These are phyloP conservation scores for Vanilla planifolia DNA, from an alignment of 106 monocot species.

Conservation along the genomic window DNA sequence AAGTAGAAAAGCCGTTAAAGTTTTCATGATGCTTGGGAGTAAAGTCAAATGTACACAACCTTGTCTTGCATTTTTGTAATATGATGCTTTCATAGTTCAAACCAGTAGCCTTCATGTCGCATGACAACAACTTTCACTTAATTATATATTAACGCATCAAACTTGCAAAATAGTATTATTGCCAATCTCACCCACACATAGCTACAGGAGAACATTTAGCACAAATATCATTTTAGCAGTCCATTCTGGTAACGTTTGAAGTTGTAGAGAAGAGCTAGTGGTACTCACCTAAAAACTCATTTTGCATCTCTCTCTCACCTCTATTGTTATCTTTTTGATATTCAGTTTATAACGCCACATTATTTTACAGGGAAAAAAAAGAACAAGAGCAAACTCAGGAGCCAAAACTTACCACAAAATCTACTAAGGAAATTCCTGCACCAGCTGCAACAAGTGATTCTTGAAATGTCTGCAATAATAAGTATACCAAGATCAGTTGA, in stretches of 20 bases:
- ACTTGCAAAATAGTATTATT: too few relatives aligned
- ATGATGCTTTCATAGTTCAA: too few relatives aligned
- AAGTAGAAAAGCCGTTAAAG: too few relatives aligned
- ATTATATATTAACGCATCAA: too few relatives aligned
- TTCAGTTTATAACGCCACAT: neutral
- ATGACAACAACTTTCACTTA: too few relatives aligned
- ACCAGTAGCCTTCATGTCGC: too few relatives aligned
- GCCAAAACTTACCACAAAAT: constrained; percentile 59
- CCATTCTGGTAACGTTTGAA: neutral
- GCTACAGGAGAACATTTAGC: too few relatives aligned
- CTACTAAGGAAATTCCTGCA: constrained; percentile 79
- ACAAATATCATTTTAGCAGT: too few relatives aligned
- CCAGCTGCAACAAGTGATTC: constrained; percentile 89
- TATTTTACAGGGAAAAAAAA: neutral
- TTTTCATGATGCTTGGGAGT: too few relatives aligned
- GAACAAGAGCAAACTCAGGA: neutral
- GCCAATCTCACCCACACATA: too few relatives aligned
- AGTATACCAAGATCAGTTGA: constrained; percentile 7
- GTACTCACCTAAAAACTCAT: neutral
- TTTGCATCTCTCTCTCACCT: neutral
- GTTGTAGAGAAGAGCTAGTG: neutral
- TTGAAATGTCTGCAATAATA: constrained; percentile 76
- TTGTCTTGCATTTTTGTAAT: too few relatives aligned
- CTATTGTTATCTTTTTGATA: neutral
- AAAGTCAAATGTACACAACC: too few relatives aligned